Evolutionary conservation across 2,329 filamentous ascomycete genomes (phyloP).

Genomic region (Penicillium sp.): DNA sequence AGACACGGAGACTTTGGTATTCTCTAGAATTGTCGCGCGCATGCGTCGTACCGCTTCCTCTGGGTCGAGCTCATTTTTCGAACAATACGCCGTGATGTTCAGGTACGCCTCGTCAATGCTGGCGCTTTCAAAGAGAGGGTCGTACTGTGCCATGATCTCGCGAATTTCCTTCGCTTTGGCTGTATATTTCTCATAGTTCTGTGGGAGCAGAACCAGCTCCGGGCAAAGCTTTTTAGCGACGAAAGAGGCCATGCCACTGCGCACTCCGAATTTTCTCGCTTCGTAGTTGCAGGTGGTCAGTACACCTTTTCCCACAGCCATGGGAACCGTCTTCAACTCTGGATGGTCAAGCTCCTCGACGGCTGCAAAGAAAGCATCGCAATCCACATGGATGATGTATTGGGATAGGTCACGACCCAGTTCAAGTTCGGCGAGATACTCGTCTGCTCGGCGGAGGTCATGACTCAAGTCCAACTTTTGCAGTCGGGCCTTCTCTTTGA

Average conservation of each 20-base stretch:
- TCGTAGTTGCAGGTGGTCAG: constrained; percentile 81
- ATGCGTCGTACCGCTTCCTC: constrained; percentile 76
- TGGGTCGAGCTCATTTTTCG: constrained; percentile 66
- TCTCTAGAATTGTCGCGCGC: constrained; percentile 72
- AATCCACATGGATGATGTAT: constrained; percentile 87
- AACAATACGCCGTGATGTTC: constrained; percentile 87
- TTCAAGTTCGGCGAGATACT: constrained; percentile 79
- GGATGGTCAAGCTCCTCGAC: constrained; percentile 85
- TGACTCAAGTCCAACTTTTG: constrained; percentile 73
- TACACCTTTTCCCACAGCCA: constrained; percentile 80
- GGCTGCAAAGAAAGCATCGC: constrained; percentile 95
- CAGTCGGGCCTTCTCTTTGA: constrained; percentile 72
- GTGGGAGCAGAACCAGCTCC: constrained; percentile 74
- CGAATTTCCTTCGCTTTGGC: constrained; percentile 88
- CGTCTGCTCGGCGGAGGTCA: constrained; percentile 76
- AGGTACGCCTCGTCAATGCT: constrained; percentile 97
- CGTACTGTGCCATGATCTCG: constrained; percentile 80
- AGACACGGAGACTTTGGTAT: constrained; percentile 82
- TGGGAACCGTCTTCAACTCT: constrained; percentile 81
- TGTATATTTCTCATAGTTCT: constrained; percentile 88
- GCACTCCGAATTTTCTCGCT: constrained; percentile 84
- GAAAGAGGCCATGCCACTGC: constrained; percentile 94
- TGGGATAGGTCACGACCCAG: constrained; percentile 78
- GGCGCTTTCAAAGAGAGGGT: constrained; percentile 86
- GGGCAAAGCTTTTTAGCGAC: constrained; percentile 95